Percentiles rank a stretch among this genome's conserved stretches.
Conservation (phyloP, 352 stramenopile species). For the Nothophytophthora sp. region DNA sequence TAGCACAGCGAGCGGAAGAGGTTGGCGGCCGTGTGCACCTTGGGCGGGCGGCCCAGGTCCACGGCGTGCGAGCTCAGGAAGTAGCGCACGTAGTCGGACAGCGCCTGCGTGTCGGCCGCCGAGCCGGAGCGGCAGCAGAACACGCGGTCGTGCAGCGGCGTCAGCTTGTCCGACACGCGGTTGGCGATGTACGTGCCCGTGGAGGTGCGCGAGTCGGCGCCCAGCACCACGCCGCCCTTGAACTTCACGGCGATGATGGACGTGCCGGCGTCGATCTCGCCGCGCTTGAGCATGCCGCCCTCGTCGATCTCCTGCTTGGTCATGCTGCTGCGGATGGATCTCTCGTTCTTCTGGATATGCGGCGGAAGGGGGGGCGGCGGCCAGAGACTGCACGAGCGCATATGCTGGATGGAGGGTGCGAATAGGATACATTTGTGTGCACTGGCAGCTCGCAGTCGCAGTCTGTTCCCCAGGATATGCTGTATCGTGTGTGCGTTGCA, state of each 20-base stretch:
- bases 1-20: constrained; percentile 97
- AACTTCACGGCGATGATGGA: constrained; percentile 99
- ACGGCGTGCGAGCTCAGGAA: constrained; percentile 77
- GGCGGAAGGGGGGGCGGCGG: too few relatives aligned
- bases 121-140: constrained; percentile 98
- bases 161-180: constrained; percentile 98
- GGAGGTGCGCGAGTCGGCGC: constrained; percentile 94
- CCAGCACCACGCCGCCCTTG: constrained; percentile 96
- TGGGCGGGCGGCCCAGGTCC: constrained; percentile 90
- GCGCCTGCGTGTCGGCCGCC: constrained; percentile 97
- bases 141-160: constrained; percentile 96
- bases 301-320: constrained; percentile 64
- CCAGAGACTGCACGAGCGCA: too few relatives aligned
- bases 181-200: constrained; percentile 98
- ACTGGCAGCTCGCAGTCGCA: too few relatives aligned
- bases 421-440: not conserved
- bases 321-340: constrained; percentile 20
- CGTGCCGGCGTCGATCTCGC: constrained; percentile 95
- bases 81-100: constrained; percentile 83
- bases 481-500: too few relatives aligned
- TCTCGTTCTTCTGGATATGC: constrained; percentile 7
- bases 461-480: too few relatives aligned
- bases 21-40: constrained; percentile 98
- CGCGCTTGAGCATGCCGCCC: constrained; percentile 74
- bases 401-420: not conserved